A percentile compares a stretch with the other conserved stretches of the same genome.
phyloP scores from a whole-genome alignment of 2,329 filamentous ascomycete species.

The Penicillium sp. region DNA sequence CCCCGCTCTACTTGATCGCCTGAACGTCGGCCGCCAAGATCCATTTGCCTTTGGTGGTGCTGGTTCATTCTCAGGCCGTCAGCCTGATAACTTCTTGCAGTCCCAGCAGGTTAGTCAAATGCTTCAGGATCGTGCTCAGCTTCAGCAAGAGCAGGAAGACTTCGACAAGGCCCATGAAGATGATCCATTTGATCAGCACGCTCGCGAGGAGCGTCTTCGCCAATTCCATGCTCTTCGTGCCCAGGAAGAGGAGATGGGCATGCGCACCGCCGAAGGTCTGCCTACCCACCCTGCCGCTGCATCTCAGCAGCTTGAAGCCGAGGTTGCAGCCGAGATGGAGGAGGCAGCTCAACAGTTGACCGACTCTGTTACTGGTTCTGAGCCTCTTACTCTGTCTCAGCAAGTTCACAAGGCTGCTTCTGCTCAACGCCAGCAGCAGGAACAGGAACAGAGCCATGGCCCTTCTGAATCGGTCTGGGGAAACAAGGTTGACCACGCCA shows the following conservation, averaged over 20 bases:
- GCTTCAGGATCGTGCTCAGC: constrained; percentile 59
- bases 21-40: constrained; percentile 57
- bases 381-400: constrained; percentile 71
- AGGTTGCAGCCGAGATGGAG: constrained; percentile 16
- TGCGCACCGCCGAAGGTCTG: constrained; percentile 40
- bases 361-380: constrained; percentile 26
- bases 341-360: constrained; percentile 26
- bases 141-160: constrained; percentile 61
- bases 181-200: constrained; percentile 50
- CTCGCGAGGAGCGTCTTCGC: constrained; percentile 66
- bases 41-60: constrained; percentile 49
- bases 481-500: constrained; percentile 56
- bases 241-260: constrained; percentile 59
- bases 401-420: constrained; percentile 73
- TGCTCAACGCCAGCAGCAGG: constrained; percentile 39
- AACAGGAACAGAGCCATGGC: constrained; percentile 37
- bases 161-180: constrained; percentile 46
- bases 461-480: constrained; percentile 56
- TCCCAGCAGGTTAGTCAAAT: constrained; percentile 58
- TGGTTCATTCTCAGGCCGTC: constrained; percentile 46
- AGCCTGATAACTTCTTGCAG: constrained; percentile 47
- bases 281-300: constrained; percentile 40
- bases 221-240: constrained; percentile 78
- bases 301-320: constrained; percentile 28
- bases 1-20: constrained; percentile 61